These are phyloP conservation scores for Aegilops speltoides DNA, from an alignment of 176 grass and related monocot species.

Conservation along the genomic window DNA sequence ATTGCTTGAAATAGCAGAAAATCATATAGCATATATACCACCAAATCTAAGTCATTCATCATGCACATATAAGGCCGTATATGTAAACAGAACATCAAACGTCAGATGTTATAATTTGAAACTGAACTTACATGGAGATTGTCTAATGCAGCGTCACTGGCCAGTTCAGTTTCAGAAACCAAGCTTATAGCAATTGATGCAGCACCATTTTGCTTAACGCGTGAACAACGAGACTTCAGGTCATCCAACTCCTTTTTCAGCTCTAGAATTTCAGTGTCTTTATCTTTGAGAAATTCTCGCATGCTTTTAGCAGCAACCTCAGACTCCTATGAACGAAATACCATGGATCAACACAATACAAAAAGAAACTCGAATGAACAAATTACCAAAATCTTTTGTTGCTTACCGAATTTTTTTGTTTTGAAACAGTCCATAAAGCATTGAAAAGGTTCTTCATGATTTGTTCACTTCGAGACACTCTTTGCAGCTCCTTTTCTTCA, in stretches of 20 bases:
- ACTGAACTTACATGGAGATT: slow-evolving; percentile 28
- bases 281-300: slow-evolving; percentile 36
- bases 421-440: slow-evolving; percentile 55
- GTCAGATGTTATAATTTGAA: slow-evolving; percentile 5
- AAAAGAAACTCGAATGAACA: not conserved
- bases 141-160: not conserved
- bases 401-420: slow-evolving; percentile 14
- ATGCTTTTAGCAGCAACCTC: slow-evolving; percentile 41
- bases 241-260: slow-evolving; percentile 47
- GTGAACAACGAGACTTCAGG: slow-evolving; percentile 36
- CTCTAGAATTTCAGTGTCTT: slow-evolving; percentile 33
- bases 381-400: not conserved
- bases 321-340: slow-evolving; percentile 46
- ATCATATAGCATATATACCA: not conserved
- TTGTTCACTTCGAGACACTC: slow-evolving; percentile 50
- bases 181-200: not conserved
- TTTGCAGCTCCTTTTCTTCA: slow-evolving; percentile 47
- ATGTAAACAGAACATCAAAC: not conserved
- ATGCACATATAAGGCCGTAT: not conserved
- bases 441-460: slow-evolving; percentile 56
- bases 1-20: not conserved
- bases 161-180: slow-evolving; percentile 13
- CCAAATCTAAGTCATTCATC: not conserved
- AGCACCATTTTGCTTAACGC: not conserved
- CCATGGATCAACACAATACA: slow-evolving; percentile 2